Evolutionary conservation across 108 stramenopile species (phyloP).

Genomic region (Bacterosira constricta): DNA sequence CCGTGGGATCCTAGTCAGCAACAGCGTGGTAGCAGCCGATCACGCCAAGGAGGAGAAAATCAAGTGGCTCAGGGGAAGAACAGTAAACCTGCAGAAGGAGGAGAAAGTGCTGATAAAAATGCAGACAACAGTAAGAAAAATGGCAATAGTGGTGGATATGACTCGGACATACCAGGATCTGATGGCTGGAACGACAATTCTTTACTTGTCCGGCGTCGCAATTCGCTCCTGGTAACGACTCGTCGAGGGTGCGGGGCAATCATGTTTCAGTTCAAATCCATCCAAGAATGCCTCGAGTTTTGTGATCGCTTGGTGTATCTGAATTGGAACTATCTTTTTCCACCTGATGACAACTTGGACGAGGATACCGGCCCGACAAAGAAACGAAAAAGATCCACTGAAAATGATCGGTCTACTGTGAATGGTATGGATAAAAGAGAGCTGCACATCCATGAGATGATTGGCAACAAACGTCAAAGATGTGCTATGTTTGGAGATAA

Average conservation of each 20-base stretch:
- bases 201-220: slow-evolving; percentile 40
- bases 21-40: neutral
- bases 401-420: neutral
- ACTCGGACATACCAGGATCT: slow-evolving; percentile 24
- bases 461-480: slow-evolving; percentile 15
- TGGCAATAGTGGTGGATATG: neutral
- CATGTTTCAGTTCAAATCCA: slow-evolving; percentile 40
- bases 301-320: slow-evolving; percentile 42
- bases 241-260: slow-evolving; percentile 43
- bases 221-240: slow-evolving; percentile 40
- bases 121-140: neutral
- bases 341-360: neutral
- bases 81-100: too few species aligned
- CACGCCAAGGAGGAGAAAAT: neutral
- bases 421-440: slow-evolving; percentile 38
- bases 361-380: neutral
- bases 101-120: neutral
- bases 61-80: neutral
- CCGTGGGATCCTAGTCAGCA: slow-evolving; percentile 19
- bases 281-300: slow-evolving; percentile 37
- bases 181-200: slow-evolving; percentile 55
- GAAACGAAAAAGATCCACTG: neutral
- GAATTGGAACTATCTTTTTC: slow-evolving; percentile 30
- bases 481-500: slow-evolving; percentile 15
- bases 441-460: slow-evolving; percentile 9